phyloP scores from a whole-genome alignment of 768 basidiomycete genomes.

The Boletus pseudo-olivaceus region DNA sequence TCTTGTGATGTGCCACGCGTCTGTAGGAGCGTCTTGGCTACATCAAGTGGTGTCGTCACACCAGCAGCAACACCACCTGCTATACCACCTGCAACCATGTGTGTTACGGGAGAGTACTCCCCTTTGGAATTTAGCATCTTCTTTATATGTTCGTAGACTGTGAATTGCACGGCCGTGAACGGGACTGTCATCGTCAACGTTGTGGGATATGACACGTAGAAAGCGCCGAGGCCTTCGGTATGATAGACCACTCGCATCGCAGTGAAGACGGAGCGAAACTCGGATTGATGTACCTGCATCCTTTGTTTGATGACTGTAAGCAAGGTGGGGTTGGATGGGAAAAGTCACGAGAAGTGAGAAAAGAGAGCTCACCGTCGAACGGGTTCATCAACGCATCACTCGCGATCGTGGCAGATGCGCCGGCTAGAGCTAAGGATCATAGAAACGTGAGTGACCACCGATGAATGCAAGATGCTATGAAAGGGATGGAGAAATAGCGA shows the following conservation, averaged over 20 bases:
- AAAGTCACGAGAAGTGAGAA: background rate
- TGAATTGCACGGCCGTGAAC: conserved; percentile 97
- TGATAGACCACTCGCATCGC: conserved; percentile 83
- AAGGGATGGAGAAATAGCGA: background rate
- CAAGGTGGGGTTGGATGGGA: conserved; percentile 14
- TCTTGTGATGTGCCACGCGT: conserved; percentile 91
- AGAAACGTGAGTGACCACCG: conserved; percentile 12
- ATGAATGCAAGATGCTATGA: background rate
- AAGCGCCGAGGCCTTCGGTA: conserved; percentile 83
- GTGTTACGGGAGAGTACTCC: conserved; percentile 88
- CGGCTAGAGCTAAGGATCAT: conserved; percentile 67
- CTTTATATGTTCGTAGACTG: conserved; percentile 94
- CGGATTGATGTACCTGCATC: conserved; percentile 95
- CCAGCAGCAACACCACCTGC: conserved; percentile 94
- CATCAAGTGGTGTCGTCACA: conserved; percentile 94
- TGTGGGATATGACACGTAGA: conserved; percentile 98
- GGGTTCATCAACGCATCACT: conserved; percentile 99
- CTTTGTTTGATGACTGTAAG: conserved; percentile 94
- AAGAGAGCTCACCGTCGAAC: conserved; percentile 78
- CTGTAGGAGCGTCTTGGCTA: conserved; percentile 95
- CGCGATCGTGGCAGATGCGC: conserved; percentile 91
- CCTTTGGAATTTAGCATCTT: conserved; percentile 78
- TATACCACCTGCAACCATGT: conserved; percentile 87
- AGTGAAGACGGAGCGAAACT: conserved; percentile 82
- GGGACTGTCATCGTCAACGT: conserved; percentile 96